Percentiles rank a stretch among this genome's conserved stretches.
phyloP scores from a whole-genome alignment of 371 early-diverging fungal species.

The Rhizomucor pusillus region DNA sequence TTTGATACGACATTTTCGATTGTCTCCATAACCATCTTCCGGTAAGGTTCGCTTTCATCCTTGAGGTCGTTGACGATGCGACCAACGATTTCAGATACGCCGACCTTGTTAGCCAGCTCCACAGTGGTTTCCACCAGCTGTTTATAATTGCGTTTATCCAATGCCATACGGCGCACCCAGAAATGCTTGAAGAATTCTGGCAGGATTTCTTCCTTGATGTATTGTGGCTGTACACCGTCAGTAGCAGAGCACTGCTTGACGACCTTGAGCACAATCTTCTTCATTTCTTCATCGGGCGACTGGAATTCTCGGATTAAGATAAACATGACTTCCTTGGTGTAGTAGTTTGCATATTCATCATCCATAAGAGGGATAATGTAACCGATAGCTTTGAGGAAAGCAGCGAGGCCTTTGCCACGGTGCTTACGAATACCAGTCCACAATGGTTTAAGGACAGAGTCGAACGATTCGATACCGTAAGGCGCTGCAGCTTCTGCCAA shows the following conservation, averaged over 20 bases:
- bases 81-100: conserved; percentile 84
- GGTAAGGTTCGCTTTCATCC: conserved; percentile 93
- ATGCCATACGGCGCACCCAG: conserved; percentile 97
- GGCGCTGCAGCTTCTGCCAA: conserved; percentile 97
- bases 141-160: conserved; percentile 90
- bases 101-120: conserved; percentile 91
- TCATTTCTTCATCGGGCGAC: conserved; percentile 97
- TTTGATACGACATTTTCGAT: conserved; percentile 78
- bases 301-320: conserved; percentile 95
- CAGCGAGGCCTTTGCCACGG: conserved; percentile 95
- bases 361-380: conserved; percentile 98
- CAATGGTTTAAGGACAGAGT: conserved; percentile 84
- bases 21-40: conserved; percentile 97
- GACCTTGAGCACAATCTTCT: conserved; percentile 95
- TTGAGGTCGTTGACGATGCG: conserved; percentile 89
- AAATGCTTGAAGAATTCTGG: conserved; percentile 95
- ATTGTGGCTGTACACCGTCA: conserved; percentile 85
- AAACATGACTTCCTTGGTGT: conserved; percentile 90
- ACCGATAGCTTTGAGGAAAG: conserved; percentile 96
- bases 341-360: conserved; percentile 89
- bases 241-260: conserved; percentile 95
- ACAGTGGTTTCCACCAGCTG: conserved; percentile 96
- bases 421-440: conserved; percentile 94
- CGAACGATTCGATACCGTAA: conserved; percentile 98
- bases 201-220: conserved; percentile 86